A percentile compares a stretch with the other conserved stretches of the same genome.
phyloP scores from a whole-genome alignment of 257 asterid genomes.

The Apocynum venetum region DNA sequence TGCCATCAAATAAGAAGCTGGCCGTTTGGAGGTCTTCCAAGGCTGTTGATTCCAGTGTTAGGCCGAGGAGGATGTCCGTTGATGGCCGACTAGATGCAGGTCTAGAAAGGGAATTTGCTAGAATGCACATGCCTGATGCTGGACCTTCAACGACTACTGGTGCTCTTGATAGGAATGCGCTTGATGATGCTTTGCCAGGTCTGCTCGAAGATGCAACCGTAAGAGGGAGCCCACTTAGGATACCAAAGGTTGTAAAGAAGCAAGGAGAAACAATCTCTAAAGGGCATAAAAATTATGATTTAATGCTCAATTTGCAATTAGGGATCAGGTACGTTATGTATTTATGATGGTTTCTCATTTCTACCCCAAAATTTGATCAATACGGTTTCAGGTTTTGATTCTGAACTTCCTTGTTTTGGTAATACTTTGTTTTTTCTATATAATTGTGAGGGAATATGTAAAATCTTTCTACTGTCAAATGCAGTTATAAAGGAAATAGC shows the following conservation, averaged over 20 bases:
- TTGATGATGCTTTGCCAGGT: conserved; percentile 15
- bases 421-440: background rate
- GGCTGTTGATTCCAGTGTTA: conserved; percentile 25
- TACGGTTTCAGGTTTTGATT: background rate
- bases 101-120: conserved; percentile 50
- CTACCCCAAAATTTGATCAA: background rate
- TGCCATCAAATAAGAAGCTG: conserved; percentile 86
- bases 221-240: conserved; percentile 29
- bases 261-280: conserved; percentile 40
- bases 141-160: conserved; percentile 38
- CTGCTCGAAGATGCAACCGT: conserved; percentile 9
- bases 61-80: conserved; percentile 68
- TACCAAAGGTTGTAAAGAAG: conserved; percentile 33
- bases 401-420: too few relatives aligned
- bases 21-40: conserved; percentile 64
- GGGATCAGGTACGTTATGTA: conserved; percentile 29
- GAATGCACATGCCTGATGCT: conserved; percentile 60
- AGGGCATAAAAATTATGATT: conserved; percentile 38
- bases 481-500: too few relatives aligned
- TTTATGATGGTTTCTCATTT: background rate
- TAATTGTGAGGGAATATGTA: background rate
- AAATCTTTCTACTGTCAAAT: background rate
- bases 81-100: conserved; percentile 66
- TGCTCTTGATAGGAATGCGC: conserved; percentile 17
- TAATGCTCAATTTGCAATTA: conserved; percentile 40